Conservation (phyloP, 129 eudicot genomes). For the Flaveria sonorensis region DNA sequence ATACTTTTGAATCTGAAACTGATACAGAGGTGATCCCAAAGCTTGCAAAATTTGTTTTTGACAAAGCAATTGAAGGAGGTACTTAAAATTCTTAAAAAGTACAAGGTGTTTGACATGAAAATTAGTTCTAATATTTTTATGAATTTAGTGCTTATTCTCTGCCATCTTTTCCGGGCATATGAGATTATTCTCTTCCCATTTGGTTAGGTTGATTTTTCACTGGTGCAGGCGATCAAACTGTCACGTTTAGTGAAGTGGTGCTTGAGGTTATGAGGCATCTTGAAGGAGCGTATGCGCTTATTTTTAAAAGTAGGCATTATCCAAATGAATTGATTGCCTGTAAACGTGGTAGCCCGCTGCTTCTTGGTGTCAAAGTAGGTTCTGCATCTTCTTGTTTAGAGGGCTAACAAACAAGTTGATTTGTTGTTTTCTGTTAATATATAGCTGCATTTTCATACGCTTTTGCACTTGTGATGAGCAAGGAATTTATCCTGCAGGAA, state of each 20-base stretch:
- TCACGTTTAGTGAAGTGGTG: conserved; percentile 88
- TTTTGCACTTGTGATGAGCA: background rate
- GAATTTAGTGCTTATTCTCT: background rate
- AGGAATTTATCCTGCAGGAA: conserved; percentile 47
- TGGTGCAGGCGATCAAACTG: conserved; percentile 72
- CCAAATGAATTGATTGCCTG: conserved; percentile 98
- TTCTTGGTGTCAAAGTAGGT: conserved; percentile 96
- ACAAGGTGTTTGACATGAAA: background rate
- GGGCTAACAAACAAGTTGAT: background rate
- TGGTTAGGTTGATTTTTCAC: conserved; percentile 9
- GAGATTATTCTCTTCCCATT: background rate
- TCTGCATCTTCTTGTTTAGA: background rate
- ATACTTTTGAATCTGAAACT: conserved; percentile 91
- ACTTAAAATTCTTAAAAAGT: background rate
- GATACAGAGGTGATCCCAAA: conserved; percentile 99
- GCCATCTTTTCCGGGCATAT: background rate
- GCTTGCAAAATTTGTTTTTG: conserved; percentile 95
- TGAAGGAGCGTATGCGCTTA: conserved; percentile 99
- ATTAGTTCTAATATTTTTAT: background rate
- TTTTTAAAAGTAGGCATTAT: conserved; percentile 88
- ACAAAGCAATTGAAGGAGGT: conserved; percentile 92
- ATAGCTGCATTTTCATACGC: background rate
- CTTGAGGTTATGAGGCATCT: conserved; percentile 98
- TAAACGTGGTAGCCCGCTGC: conserved; percentile 96
- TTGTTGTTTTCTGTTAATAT: background rate